A percentile compares a stretch with the other conserved stretches of the same genome.
These are phyloP conservation scores for Termitomyces sp. DNA, from an alignment of 768 basidiomycete genomes.

Conservation along the genomic window DNA sequence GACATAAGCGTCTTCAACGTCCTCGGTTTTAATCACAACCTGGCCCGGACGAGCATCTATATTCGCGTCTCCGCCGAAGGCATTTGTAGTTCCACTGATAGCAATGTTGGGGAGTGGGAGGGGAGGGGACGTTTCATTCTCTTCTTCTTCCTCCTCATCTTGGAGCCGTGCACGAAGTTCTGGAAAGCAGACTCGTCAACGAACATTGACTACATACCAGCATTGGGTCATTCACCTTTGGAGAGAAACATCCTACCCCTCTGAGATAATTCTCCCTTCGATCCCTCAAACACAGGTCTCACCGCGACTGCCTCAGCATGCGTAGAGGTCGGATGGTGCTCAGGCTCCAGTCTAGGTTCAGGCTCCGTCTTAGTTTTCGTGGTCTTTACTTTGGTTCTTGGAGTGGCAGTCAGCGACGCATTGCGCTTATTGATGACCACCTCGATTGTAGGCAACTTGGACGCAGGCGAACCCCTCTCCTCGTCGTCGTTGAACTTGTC, in stretches of 20 bases:
- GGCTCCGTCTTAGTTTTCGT: no score
- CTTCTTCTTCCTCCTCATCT: background rate
- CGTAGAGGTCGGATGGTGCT: background rate
- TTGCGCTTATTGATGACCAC: background rate
- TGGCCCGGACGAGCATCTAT: background rate
- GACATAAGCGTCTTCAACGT: background rate
- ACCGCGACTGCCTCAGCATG: background rate
- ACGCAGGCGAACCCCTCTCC: background rate
- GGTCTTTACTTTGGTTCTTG: background rate
- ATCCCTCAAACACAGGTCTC: background rate
- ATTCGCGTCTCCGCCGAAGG: background rate
- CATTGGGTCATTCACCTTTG: background rate
- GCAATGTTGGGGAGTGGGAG: background rate
- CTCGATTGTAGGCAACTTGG: background rate
- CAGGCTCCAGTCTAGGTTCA: background rate
- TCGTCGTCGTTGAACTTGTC: background rate
- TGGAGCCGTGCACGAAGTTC: background rate
- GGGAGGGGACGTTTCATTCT: no score
- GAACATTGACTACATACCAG: background rate
- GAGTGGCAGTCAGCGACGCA: background rate
- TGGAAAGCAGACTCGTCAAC: background rate
- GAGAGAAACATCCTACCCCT: background rate
- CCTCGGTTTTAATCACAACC: background rate
- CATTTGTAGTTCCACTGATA: no score
- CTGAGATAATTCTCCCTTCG: background rate